Conservation (phyloP, 208 protist species). For the Trypanosoma rangeli region DNA sequence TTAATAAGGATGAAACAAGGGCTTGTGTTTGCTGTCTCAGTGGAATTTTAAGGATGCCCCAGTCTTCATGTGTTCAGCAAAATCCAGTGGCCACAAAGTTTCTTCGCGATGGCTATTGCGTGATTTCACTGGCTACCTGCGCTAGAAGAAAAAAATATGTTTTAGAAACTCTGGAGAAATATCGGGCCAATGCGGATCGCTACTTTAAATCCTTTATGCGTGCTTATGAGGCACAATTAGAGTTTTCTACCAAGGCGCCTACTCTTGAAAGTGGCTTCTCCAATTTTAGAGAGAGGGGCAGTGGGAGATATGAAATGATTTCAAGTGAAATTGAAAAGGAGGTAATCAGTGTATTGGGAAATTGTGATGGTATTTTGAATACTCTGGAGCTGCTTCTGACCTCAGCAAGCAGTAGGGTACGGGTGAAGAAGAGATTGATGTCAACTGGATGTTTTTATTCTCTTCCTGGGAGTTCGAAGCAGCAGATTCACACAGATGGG, state of each 20-base stretch:
- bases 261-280: conserved; percentile 55
- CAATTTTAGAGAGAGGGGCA: conserved; percentile 65
- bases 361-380: conserved; percentile 35
- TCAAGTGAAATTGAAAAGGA: conserved; percentile 42
- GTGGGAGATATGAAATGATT: conserved; percentile 67
- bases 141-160: conserved; percentile 13
- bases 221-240: conserved; percentile 40
- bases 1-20: neutral
- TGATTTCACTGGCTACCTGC: conserved; percentile 37
- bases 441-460: conserved; percentile 70
- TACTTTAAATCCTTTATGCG: conserved; percentile 44
- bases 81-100: conserved; percentile 41
- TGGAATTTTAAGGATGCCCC: conserved; percentile 13
- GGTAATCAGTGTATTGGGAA: conserved; percentile 38
- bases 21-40: conserved; percentile 57
- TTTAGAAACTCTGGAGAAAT: conserved; percentile 28
- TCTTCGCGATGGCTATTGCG: conserved; percentile 52
- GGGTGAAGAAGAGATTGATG: conserved; percentile 42
- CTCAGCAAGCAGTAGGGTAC: neutral
- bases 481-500: conserved; percentile 60
- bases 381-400: conserved; percentile 36
- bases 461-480: conserved; percentile 43
- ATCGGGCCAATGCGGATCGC: conserved; percentile 30
- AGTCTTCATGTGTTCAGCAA: neutral
- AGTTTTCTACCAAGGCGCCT: conserved; percentile 24